Percentiles rank a stretch among this genome's conserved stretches.
Conservation (phyloP, 306 rosid species). For the Nissolia schottii region DNA sequence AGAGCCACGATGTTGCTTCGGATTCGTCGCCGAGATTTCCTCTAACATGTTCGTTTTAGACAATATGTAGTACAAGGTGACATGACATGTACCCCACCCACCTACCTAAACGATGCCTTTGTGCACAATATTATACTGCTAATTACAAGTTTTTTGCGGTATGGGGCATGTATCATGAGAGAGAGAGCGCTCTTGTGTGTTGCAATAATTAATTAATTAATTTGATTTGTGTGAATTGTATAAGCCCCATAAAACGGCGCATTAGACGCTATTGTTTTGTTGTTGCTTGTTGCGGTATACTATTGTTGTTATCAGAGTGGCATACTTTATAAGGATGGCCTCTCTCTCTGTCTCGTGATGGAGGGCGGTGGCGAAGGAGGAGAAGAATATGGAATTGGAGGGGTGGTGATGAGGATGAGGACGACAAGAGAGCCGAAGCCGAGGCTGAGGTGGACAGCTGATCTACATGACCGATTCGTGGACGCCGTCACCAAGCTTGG, state of each 20-base stretch:
- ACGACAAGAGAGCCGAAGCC: conserved; percentile 96
- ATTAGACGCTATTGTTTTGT: conserved; percentile 20
- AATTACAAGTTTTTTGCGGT: neutral
- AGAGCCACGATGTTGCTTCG: conserved; percentile 30
- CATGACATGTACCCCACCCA: conserved; percentile 1
- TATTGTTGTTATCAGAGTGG: too few relatives aligned
- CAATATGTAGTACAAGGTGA: neutral
- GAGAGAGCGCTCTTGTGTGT: too few relatives aligned
- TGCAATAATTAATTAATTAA: too few relatives aligned
- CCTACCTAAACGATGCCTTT: conserved; percentile 3
- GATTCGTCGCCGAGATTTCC: conserved; percentile 57
- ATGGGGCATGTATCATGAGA: neutral
- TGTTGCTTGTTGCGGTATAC: conserved; percentile 18
- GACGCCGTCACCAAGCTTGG: conserved; percentile 97
- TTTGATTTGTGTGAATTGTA: conserved; percentile 12
- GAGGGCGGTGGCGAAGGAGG: conserved; percentile 10
- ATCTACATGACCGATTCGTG: conserved; percentile 86
- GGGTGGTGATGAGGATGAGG: conserved; percentile 82
- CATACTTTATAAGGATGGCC: too few relatives aligned
- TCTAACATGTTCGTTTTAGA: conserved; percentile 36
- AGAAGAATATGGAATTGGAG: conserved; percentile 36
- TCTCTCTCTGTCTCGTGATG: too few relatives aligned
- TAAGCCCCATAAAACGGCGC: conserved; percentile 14
- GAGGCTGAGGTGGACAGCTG: conserved; percentile 89
- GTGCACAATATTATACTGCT: neutral